Evolutionary conservation across 306 rosid species (phyloP), one percentile per base, ranked within the genome.

Genomic region (Psophocarpus tetragonolobus): DNA sequence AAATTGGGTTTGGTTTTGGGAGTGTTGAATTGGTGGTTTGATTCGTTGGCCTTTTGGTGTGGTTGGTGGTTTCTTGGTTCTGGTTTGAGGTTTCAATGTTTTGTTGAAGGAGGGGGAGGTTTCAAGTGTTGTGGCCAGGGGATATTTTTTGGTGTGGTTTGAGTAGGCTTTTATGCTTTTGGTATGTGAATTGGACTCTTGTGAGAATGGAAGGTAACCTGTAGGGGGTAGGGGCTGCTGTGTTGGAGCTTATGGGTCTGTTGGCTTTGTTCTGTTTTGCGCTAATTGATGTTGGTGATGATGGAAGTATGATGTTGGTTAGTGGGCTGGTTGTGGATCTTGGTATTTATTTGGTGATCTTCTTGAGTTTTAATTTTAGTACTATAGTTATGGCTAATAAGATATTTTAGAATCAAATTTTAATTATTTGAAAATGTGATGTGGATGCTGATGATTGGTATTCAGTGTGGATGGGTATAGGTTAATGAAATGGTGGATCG

Each of bases 21-120:
- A 29, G 58, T 73, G 51, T 38, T 66, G 1, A 15, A 7, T 36
- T 35, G 29, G 5, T 41, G 38, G 27, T 23, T 33, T 48, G 62
- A 65, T 73, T 67, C 13, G 15, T 76, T 27, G 21, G 26, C 53
- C 47, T 54, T 71, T 66, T 36, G 36, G 38, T 74, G 6, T 47
- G 21, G 50, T 73, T 77, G 68, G 18, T 82, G 70, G 51, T 70
- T 71, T 33, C 30, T 82, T 17, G 57, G 15, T 26, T 44, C 61
- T 78, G 42, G 33, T 61, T 66, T 57, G 21, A 64, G 64, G 42
- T 32, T 56, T 18, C 60, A 42, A 10, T 47, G 12, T 35, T 56
- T 61, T 1, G 5, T 12, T 74, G 17, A 41, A 21, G 21, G 69
- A 35, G 57, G 14, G 5, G n/a, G 44, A 4, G 9, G 29, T 62